Conservation (phyloP, 2,329 filamentous ascomycete genomes). For the Coniochaeta hoffmannii region DNA sequence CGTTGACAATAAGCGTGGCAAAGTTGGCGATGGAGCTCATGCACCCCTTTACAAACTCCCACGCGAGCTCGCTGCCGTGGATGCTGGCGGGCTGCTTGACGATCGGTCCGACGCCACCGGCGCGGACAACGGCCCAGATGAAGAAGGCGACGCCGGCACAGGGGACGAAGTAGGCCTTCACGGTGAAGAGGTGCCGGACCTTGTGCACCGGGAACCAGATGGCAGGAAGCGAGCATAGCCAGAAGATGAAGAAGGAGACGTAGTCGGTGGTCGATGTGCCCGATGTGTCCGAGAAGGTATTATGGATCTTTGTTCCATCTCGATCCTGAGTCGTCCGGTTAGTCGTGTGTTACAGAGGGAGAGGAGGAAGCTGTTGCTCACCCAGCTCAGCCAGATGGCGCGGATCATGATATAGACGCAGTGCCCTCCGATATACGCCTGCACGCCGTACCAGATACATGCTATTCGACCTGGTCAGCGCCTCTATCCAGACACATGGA, state of each 20-base stretch:
- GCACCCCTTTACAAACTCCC: conserved; percentile 77
- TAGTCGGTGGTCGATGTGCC: conserved; percentile 71
- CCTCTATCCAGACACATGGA: not conserved
- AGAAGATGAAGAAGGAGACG: conserved; percentile 81
- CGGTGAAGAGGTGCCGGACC: conserved; percentile 83
- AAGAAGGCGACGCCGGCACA: conserved; percentile 79
- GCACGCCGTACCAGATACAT: conserved; percentile 64
- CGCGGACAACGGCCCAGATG: conserved; percentile 76
- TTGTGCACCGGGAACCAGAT: conserved; percentile 88
- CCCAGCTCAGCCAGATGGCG: conserved; percentile 69
- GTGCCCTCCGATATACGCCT: conserved; percentile 75
- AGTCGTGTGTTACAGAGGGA: not conserved
- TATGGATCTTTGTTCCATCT: conserved; percentile 51
- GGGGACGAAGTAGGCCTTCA: conserved; percentile 80
- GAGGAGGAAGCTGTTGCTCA: conserved; percentile 19
- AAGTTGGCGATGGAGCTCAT: conserved; percentile 91
- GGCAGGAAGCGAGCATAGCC: conserved; percentile 70
- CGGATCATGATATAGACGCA: conserved; percentile 88
- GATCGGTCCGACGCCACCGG: conserved; percentile 77
- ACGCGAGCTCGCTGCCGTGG: conserved; percentile 63
- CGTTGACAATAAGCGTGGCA: conserved; percentile 75
- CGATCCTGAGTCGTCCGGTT: conserved; percentile 13
- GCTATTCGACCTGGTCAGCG: conserved; percentile 31
- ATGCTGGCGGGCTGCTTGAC: conserved; percentile 58
- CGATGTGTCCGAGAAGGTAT: conserved; percentile 55